A percentile compares a stretch with the other conserved stretches of the same genome.
Conservation (phyloP, 257 asterid species). For the Schizonepeta tenuifolia region DNA sequence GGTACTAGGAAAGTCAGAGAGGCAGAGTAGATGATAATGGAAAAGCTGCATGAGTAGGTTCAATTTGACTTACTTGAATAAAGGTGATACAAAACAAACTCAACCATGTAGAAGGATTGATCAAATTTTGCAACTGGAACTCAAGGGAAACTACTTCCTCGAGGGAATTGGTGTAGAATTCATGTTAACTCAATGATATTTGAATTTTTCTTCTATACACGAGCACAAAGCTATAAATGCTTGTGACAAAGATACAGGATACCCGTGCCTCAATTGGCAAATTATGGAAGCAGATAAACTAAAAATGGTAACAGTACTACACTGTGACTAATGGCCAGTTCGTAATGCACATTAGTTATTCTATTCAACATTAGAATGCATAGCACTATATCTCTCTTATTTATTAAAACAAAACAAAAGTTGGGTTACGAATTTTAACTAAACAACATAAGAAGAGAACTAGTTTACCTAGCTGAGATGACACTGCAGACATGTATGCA, state of each 20-base stretch:
- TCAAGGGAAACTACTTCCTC: not conserved
- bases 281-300: not conserved
- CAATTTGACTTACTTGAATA: not conserved
- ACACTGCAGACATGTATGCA: constrained; percentile 88
- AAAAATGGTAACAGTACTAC: not conserved
- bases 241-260: not conserved
- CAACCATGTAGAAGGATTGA: not conserved
- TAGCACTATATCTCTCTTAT: no score
- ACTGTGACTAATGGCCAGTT: not conserved
- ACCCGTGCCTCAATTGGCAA: not conserved
- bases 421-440: no score
- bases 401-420: no score
- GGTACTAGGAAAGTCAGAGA: not conserved
- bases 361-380: not conserved
- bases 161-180: not conserved
- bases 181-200: not conserved
- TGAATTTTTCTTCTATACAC: not conserved
- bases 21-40: not conserved
- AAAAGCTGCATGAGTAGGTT: constrained; percentile 10
- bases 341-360: not conserved
- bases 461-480: constrained; percentile 84
- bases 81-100: not conserved
- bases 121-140: constrained; percentile 1
- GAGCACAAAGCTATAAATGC: not conserved
- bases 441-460: constrained; percentile 16